Base-by-base conservation (phyloP, 176 grass and related monocot species). In the Eragrostis curvula region DNA sequence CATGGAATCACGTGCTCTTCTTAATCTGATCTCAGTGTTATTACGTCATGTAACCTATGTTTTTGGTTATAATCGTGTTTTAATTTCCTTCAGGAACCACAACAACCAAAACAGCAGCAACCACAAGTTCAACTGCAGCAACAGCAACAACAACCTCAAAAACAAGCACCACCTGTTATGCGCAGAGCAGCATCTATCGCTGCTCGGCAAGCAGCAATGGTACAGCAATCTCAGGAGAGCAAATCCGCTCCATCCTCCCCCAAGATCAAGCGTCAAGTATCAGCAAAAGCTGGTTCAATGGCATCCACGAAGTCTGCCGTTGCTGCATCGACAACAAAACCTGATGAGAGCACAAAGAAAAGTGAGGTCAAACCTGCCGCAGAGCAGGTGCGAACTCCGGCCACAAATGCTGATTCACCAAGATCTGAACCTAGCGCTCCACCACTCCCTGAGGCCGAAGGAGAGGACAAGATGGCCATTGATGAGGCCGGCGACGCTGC, bases 261-360 rank as follows among this genome's bases (percentile, higher is more conserved):
- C 10, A 86, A 82, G 92, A 71, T 94, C 87, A 91, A 79, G 74
- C 87, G 87, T 11, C 87, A 91, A 79, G 30, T 68, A 61, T 89
- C 89, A 70, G 55, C 49, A n/a, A 91, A 73, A 57, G 50, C 84
- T 73, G 56, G 68, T 71, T 40, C 81, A 68, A 41, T 82, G 27
- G 60, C 81, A 61, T 85, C 84, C 7, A 36, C 43, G 62, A 93
- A 93, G 75, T 36, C 57, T 0, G 57, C 16, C 13, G 2, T 79
- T 21, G 77, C 83, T 78, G 44, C 51, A 24, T 20, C 75, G 1
- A 40, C 85, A 72, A 12, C 74, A 79, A 90, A 90, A 86, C 16
- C 79, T 51, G 83, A 72, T 8, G 83, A 77, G 9, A 86, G 21
- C 76, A 66, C 83, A 62, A 86, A 71, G 83, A 91, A 88, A 81